These are phyloP conservation scores for Colletotrichum melonis DNA, from an alignment of 2,329 filamentous ascomycete genomes.

Conservation along the genomic window DNA sequence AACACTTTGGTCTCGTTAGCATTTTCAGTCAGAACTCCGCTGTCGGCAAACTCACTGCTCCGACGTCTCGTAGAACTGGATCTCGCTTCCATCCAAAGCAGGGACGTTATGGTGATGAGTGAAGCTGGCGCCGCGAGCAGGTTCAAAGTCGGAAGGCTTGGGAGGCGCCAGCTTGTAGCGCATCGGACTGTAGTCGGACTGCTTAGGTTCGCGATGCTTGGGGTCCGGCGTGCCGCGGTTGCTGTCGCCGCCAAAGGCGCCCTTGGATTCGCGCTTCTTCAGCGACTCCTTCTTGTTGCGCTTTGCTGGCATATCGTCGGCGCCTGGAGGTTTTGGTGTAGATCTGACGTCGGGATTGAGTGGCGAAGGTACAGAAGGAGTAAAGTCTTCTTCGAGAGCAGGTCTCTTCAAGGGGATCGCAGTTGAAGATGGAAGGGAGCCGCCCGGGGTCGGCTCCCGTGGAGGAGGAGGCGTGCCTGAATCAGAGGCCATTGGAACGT, in stretches of 20 bases:
- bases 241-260: conserved; percentile 57
- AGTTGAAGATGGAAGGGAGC: conserved; percentile 51
- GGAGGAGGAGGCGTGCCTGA: conserved; percentile 53
- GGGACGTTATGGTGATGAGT: conserved; percentile 65
- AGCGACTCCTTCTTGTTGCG: conserved; percentile 74
- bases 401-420: conserved; percentile 72
- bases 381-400: conserved; percentile 75
- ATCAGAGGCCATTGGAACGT: conserved; percentile 48
- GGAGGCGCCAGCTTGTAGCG: conserved; percentile 74
- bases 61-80: conserved; percentile 72
- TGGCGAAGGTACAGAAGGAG: conserved; percentile 77
- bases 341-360: conserved; percentile 74
- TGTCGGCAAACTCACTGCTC: conserved; percentile 66
- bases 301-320: conserved; percentile 49
- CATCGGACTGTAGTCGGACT: conserved; percentile 62
- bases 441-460: conserved; percentile 53
- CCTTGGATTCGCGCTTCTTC: conserved; percentile 76
- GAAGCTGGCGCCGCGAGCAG: conserved; percentile 67
- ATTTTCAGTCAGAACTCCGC: neutral
- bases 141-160: conserved; percentile 71
- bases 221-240: conserved; percentile 68
- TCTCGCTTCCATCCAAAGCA: conserved; percentile 59
- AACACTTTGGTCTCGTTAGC: conserved; percentile 52
- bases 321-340: conserved; percentile 44
- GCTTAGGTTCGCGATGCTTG: conserved; percentile 50